Conservation (phyloP, 73 alveolate genomes). For the Stentor coeruleus region DNA sequence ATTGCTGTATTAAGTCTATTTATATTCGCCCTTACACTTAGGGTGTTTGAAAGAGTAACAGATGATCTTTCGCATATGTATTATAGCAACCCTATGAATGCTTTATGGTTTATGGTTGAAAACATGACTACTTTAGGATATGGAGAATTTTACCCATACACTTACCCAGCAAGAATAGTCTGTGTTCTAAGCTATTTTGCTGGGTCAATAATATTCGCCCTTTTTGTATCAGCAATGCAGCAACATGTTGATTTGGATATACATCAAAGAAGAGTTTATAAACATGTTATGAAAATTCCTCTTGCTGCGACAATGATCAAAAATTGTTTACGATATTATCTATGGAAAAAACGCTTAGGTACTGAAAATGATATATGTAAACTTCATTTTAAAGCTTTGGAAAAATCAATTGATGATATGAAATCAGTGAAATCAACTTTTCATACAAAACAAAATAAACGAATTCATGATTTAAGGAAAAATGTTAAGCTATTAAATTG, state of each 20-base stretch:
- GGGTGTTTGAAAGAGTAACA: neutral
- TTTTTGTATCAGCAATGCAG: neutral
- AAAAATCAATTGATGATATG: neutral
- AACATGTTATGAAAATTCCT: neutral
- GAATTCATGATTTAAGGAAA: neutral
- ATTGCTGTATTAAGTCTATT: neutral
- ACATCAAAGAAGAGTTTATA: neutral
- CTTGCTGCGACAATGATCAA: neutral
- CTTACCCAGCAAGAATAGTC: neutral
- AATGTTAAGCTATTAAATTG: neutral
- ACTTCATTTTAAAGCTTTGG: neutral
- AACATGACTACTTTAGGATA: constrained; percentile 1
- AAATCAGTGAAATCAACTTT: neutral
- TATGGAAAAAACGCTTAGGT: neutral
- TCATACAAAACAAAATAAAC: neutral
- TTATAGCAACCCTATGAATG: neutral
- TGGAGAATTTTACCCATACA: neutral
- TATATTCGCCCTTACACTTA: neutral
- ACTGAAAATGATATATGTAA: neutral
- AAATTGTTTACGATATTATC: neutral
- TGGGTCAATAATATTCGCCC: neutral
- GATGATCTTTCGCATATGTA: neutral
- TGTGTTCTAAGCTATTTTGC: neutral
- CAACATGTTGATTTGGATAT: neutral
- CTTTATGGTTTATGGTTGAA: neutral